Percentiles rank a stretch among this genome's conserved stretches.
Evolutionary conservation across 176 grass and related monocot species (phyloP).

Genomic region (Saccharum officinarum): DNA sequence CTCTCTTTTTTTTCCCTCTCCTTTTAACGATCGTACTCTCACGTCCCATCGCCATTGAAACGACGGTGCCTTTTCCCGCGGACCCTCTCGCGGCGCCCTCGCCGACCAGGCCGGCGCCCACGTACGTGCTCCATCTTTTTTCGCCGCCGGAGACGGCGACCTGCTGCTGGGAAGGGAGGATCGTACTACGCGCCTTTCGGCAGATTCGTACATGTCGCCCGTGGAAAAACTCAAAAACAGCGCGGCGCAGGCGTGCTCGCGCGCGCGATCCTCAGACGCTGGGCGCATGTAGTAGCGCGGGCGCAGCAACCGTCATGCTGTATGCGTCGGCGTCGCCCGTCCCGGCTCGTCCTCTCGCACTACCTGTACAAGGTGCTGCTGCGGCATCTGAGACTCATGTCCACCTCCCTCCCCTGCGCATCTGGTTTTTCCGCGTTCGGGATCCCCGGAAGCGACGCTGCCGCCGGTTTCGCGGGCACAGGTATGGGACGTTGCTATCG

Average conservation of each 20-base stretch:
- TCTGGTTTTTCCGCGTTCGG: background rate
- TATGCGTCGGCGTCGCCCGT: background rate
- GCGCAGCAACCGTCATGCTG: background rate
- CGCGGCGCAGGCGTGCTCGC: background rate
- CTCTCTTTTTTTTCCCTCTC: too few relatives aligned
- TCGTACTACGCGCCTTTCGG: slow-evolving; percentile 14
- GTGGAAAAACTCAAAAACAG: background rate
- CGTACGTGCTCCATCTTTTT: background rate
- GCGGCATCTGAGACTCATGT: background rate
- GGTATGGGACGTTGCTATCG: background rate
- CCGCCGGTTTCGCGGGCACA: slow-evolving; percentile 9
- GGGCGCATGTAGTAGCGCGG: background rate
- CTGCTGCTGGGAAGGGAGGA: background rate
- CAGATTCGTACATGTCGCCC: background rate
- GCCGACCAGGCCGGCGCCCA: background rate
- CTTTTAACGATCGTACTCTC: background rate
- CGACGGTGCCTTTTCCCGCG: background rate
- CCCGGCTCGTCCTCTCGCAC: background rate
- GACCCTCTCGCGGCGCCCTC: background rate
- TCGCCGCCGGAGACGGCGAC: slow-evolving; percentile 8
- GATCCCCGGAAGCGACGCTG: slow-evolving; percentile 8
- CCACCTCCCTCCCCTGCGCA: background rate
- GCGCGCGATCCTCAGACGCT: background rate
- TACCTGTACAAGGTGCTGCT: too few relatives aligned
- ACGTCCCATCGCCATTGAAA: slow-evolving; percentile 29